Evolutionary conservation across 495 filamentous ascomycete species (phyloP).

Genomic region (Aspergillus baeticus): DNA sequence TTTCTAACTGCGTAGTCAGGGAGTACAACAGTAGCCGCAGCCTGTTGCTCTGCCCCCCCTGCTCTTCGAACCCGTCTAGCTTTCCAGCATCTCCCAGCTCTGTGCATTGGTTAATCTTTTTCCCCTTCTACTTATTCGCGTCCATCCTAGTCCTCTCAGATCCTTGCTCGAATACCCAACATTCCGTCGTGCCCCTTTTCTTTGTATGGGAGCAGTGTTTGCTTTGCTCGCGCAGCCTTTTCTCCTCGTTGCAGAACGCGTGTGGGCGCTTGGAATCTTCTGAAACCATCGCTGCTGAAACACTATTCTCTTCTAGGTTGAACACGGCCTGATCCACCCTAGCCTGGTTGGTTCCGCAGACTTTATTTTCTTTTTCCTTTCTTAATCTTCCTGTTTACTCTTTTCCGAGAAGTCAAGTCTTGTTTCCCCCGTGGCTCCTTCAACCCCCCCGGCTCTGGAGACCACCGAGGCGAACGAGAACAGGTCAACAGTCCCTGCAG

Average conservation of each 20-base stretch:
- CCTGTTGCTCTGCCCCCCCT: slow-evolving; percentile 20
- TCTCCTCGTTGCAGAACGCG: slow-evolving; percentile 15
- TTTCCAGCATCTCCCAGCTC: slow-evolving; percentile 18
- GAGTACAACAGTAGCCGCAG: slow-evolving; percentile 26
- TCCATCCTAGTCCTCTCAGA: slow-evolving; percentile 16
- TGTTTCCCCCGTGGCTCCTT: slow-evolving; percentile 14
- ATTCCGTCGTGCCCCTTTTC: slow-evolving; percentile 16
- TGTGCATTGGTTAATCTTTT: slow-evolving; percentile 21
- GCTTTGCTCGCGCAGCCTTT: slow-evolving; percentile 18
- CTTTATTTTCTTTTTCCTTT: slow-evolving; percentile 15
- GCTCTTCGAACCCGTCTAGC: slow-evolving; percentile 15
- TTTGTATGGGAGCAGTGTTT: slow-evolving; percentile 1
- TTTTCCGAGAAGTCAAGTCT: slow-evolving; percentile 10
- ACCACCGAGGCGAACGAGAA: slow-evolving; percentile 14
- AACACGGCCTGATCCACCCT: slow-evolving; percentile 21
- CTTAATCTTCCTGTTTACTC: slow-evolving; percentile 11
- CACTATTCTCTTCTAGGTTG: slow-evolving; percentile 24
- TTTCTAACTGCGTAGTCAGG: slow-evolving; percentile 19
- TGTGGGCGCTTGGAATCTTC: slow-evolving; percentile 22
- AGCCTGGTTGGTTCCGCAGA: slow-evolving; percentile 20
- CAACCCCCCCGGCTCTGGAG: slow-evolving; percentile 7
- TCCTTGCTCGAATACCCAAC: slow-evolving; percentile 13
- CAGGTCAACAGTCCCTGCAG: slow-evolving; percentile 35
- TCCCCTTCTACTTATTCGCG: slow-evolving; percentile 12
- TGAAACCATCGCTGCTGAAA: slow-evolving; percentile 28